These are phyloP conservation scores for Boletellus ananas DNA, from an alignment of 768 basidiomycete genomes.

Conservation along the genomic window DNA sequence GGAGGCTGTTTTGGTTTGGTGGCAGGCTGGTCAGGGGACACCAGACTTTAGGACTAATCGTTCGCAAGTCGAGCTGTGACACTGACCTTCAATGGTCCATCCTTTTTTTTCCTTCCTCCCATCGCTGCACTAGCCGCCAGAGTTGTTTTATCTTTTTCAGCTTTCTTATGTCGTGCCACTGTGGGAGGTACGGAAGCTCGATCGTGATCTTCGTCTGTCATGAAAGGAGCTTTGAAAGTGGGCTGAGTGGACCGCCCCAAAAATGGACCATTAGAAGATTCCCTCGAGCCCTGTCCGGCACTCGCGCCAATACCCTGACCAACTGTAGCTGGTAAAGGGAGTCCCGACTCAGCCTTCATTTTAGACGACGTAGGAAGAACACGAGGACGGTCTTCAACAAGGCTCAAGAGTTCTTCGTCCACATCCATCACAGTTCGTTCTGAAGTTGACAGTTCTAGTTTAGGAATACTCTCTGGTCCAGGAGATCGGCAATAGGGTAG, in stretches of 20 bases:
- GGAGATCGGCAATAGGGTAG: slow-evolving; percentile 7
- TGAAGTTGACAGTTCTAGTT: slow-evolving; percentile 2
- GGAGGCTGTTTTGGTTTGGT: slow-evolving; percentile 28
- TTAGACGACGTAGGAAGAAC: not conserved
- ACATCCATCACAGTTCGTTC: slow-evolving; percentile 42
- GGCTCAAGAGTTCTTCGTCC: slow-evolving; percentile 62
- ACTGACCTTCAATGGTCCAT: slow-evolving; percentile 20
- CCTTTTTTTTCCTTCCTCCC: slow-evolving; percentile 37
- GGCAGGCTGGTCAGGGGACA: slow-evolving; percentile 10
- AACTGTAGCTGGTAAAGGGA: not conserved
- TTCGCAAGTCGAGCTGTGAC: not conserved
- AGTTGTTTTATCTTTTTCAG: slow-evolving; percentile 20
- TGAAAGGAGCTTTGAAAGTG: slow-evolving; percentile 4
- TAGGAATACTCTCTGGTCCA: slow-evolving; percentile 1
- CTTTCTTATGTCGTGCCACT: slow-evolving; percentile 22
- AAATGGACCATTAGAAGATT: slow-evolving; percentile 3
- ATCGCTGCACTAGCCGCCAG: not conserved
- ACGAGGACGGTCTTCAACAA: slow-evolving; percentile 51
- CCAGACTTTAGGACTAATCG: not conserved
- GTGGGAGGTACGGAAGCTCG: slow-evolving; percentile 62
- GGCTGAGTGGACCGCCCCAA: slow-evolving; percentile 4
- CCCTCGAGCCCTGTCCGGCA: not conserved
- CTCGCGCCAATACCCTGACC: not conserved
- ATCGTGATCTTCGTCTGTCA: slow-evolving; percentile 30
- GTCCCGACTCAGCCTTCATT: not conserved